Evolutionary conservation across 2,329 filamentous ascomycete genomes (phyloP).

Genomic region (Fusarium transvaalense): DNA sequence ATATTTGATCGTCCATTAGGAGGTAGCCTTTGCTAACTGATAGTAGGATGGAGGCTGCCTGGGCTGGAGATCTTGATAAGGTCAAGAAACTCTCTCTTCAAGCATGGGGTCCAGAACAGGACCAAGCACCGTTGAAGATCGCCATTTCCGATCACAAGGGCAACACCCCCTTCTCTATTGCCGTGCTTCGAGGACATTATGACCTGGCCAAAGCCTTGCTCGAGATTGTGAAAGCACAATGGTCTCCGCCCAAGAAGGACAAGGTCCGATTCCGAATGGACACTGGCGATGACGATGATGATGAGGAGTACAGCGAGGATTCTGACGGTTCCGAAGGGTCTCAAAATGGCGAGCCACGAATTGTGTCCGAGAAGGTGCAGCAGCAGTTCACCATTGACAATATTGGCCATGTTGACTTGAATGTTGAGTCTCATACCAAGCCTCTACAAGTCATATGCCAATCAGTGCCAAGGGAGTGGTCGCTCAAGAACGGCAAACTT

Average conservation of each 20-base stretch:
- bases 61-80: slow-evolving; percentile 74
- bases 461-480: slow-evolving; percentile 51
- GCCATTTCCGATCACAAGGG: slow-evolving; percentile 65
- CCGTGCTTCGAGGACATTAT: slow-evolving; percentile 74
- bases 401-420: slow-evolving; percentile 75
- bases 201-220: slow-evolving; percentile 74
- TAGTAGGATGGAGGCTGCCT: slow-evolving; percentile 76
- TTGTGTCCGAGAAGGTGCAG: slow-evolving; percentile 69
- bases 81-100: slow-evolving; percentile 74
- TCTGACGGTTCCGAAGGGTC: slow-evolving; percentile 46
- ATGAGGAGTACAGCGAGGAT: slow-evolving; percentile 50
- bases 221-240: slow-evolving; percentile 78
- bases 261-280: slow-evolving; percentile 64
- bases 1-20: neutral
- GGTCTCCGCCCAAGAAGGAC: slow-evolving; percentile 66
- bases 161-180: slow-evolving; percentile 75
- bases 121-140: slow-evolving; percentile 72
- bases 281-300: slow-evolving; percentile 53
- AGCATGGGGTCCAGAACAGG: slow-evolving; percentile 66
- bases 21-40: slow-evolving; percentile 20
- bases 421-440: slow-evolving; percentile 73
- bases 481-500: slow-evolving; percentile 48
- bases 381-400: slow-evolving; percentile 81
- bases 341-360: slow-evolving; percentile 56
- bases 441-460: slow-evolving; percentile 66